A percentile compares a stretch with the other conserved stretches of the same genome.
phyloP scores from a whole-genome alignment of 1,284 basidiomycete genomes.

The Ustilago esculenta region DNA sequence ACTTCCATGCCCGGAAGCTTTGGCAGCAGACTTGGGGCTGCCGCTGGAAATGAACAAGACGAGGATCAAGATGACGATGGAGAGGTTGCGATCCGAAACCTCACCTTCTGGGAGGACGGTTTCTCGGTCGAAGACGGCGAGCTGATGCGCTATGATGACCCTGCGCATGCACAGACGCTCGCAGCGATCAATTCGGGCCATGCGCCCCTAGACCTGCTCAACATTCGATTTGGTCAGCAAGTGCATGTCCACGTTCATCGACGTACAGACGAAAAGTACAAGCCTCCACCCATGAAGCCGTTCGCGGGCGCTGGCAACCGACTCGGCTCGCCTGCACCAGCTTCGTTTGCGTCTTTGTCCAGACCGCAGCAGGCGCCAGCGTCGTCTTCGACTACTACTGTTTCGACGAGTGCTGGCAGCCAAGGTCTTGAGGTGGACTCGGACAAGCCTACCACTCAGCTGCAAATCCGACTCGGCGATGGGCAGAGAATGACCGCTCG shows the following conservation, averaged over 20 bases:
- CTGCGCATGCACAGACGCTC: constrained; percentile 78
- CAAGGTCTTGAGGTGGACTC: constrained; percentile 79
- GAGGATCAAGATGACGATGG: constrained; percentile 71
- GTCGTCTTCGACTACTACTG: constrained; percentile 49
- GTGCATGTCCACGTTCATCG: constrained; percentile 85
- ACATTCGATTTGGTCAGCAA: constrained; percentile 80
- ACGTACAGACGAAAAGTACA: constrained; percentile 80
- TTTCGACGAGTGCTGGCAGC: constrained; percentile 60
- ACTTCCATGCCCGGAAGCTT: constrained; percentile 36
- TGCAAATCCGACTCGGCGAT: constrained; percentile 90
- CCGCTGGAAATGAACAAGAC: constrained; percentile 39
- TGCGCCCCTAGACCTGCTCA: constrained; percentile 80
- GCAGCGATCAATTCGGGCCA: constrained; percentile 83
- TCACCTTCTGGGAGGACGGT: constrained; percentile 94
- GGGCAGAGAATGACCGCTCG: constrained; percentile 85
- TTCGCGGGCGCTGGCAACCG: constrained; percentile 85
- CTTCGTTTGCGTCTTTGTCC: constrained; percentile 15
- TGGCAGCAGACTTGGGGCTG: constrained; percentile 5
- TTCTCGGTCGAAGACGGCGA: constrained; percentile 92
- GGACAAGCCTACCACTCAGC: constrained; percentile 81
- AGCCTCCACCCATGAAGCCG: constrained; percentile 70
- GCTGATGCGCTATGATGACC: constrained; percentile 84
- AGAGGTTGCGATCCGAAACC: constrained; percentile 74
- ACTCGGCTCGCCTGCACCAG: constrained; percentile 72
- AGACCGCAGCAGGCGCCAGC: constrained; percentile 61